Conservation (phyloP, 345 rosid genomes). For the Atalantia buxifolia region DNA sequence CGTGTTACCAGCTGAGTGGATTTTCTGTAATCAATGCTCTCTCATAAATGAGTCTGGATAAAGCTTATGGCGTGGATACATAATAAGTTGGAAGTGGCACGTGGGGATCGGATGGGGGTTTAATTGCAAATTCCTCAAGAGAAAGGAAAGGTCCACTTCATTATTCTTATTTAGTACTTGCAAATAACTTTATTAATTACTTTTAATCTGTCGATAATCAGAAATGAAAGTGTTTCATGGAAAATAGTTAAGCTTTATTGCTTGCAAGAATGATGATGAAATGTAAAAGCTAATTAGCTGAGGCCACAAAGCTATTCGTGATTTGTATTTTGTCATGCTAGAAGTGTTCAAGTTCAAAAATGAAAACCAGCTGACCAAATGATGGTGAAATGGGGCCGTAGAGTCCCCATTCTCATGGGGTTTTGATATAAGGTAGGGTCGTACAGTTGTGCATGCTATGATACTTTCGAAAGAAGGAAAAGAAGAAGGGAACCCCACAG, state of each 20-base stretch:
- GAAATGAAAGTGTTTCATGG: too few species aligned
- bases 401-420: constrained; percentile 23
- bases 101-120: too few species aligned
- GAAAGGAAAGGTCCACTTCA: too few species aligned
- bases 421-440: constrained; percentile 18
- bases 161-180: too few species aligned
- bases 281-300: background rate
- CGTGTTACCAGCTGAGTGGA: too few species aligned
- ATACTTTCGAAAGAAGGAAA: constrained; percentile 5
- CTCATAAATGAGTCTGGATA: too few species aligned
- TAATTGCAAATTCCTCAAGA: too few species aligned
- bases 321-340: background rate
- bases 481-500: constrained; percentile 5
- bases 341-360: constrained; percentile 3
- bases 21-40: too few species aligned
- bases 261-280: background rate
- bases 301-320: background rate
- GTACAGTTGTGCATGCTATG: constrained; percentile 23
- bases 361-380: constrained; percentile 18
- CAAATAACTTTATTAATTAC: too few species aligned
- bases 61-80: too few species aligned
- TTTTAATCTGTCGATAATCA: too few species aligned
- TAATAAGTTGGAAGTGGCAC: too few species aligned
- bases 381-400: constrained; percentile 25
- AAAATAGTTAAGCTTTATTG: background rate